Evolutionary conservation across 169 alveolate genomes (phyloP).

Genomic region (Plasmodium inui): DNA sequence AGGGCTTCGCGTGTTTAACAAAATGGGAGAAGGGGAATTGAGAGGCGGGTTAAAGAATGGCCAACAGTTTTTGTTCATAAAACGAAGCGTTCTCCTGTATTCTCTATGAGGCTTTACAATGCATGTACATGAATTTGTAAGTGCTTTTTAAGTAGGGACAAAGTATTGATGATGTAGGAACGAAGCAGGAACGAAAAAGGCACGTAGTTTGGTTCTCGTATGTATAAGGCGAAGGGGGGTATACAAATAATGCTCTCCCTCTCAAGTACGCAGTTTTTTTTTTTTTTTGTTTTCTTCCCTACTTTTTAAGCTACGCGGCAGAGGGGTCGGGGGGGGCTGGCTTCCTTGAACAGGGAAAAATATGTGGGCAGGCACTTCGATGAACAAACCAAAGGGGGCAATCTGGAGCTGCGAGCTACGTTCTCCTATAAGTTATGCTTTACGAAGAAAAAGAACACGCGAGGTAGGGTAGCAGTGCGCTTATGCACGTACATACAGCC

Average conservation of each 20-base stretch:
- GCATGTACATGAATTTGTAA: not conserved
- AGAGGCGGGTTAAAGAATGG: not conserved
- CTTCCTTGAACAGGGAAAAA: not conserved
- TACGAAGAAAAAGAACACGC: not conserved
- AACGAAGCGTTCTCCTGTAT: not conserved
- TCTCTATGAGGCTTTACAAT: not conserved
- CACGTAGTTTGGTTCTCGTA: not conserved
- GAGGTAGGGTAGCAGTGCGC: not conserved
- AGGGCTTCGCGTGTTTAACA: not conserved
- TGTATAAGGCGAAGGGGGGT: not conserved
- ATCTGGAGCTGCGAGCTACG: not conserved
- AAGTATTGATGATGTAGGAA: not conserved
- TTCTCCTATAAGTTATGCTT: not conserved
- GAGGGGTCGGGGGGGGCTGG: not conserved
- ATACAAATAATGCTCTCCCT: not conserved
- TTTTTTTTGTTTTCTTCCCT: no score
- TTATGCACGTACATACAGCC: not conserved
- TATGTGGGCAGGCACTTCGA: no score
- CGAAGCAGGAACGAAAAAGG: not conserved
- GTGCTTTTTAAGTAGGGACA: not conserved
- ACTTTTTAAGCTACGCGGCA: not conserved
- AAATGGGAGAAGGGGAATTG: not conserved
- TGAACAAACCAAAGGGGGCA: not conserved
- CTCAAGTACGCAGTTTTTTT: not conserved
- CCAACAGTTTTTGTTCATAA: slow-evolving; percentile 14